These are phyloP conservation scores for Fomitopsis schrenkii DNA, from an alignment of 1,284 basidiomycete species.

Conservation along the genomic window DNA sequence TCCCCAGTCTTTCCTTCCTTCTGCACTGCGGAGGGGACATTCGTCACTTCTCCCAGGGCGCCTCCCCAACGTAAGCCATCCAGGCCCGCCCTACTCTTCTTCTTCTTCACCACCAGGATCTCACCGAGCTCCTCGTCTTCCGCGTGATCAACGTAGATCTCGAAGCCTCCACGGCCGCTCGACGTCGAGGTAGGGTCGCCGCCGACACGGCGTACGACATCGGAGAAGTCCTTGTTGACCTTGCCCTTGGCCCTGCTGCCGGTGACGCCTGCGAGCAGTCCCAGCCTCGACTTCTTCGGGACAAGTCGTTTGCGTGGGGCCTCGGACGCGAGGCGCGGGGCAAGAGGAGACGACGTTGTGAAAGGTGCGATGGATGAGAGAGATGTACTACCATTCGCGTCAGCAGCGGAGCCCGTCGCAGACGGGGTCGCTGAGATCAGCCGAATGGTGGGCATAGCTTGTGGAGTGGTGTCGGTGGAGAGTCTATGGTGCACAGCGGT, in stretches of 20 bases:
- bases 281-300: conserved; percentile 71
- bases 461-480: conserved; percentile 23
- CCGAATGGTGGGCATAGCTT: conserved; percentile 54
- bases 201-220: conserved; percentile 58
- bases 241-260: conserved; percentile 26
- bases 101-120: conserved; percentile 74
- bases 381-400: conserved; percentile 19
- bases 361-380: conserved; percentile 27
- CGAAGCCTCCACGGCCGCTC: conserved; percentile 48
- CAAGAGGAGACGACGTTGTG: conserved; percentile 24
- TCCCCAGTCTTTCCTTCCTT: conserved; percentile 21
- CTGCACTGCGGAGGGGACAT: conserved; percentile 33
- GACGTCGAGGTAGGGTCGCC: conserved; percentile 28
- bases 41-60: conserved; percentile 52
- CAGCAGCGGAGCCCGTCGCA: conserved; percentile 39
- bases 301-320: conserved; percentile 51
- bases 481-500: conserved; percentile 18
- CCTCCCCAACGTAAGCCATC: conserved; percentile 59
- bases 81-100: conserved; percentile 61
- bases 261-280: conserved; percentile 39
- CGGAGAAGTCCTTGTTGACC: conserved; percentile 49
- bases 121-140: conserved; percentile 64
- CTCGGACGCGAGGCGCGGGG: conserved; percentile 28
- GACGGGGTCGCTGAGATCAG: conserved; percentile 66
- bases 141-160: conserved; percentile 69